phyloP scores from a whole-genome alignment of 495 filamentous ascomycete genomes.

The Podospora comata region DNA sequence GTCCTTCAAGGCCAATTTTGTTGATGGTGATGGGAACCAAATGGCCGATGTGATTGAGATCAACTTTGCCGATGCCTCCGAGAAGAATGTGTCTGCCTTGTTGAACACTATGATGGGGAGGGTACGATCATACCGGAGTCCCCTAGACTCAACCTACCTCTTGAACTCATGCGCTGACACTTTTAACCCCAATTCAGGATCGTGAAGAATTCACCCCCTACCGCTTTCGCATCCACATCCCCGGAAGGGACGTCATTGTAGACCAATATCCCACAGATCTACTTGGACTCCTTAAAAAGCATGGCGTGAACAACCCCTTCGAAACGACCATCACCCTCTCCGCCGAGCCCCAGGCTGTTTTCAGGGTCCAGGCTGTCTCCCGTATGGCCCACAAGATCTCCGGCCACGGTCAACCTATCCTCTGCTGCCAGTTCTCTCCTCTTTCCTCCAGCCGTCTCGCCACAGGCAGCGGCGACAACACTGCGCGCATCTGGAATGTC shows the following conservation, averaged over 20 bases:
- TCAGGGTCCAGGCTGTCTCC: constrained; percentile 88
- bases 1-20: constrained; percentile 80
- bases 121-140: constrained; percentile 46
- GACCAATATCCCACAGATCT: constrained; percentile 68
- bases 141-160: not conserved
- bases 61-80: constrained; percentile 77
- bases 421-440: constrained; percentile 85
- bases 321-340: constrained; percentile 64
- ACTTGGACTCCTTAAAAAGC: constrained; percentile 44
- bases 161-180: not conserved
- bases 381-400: constrained; percentile 83
- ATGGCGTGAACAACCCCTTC: constrained; percentile 49
- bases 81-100: constrained; percentile 87
- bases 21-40: constrained; percentile 72
- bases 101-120: constrained; percentile 83
- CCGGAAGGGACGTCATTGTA: constrained; percentile 57
- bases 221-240: constrained; percentile 71
- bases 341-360: constrained; percentile 89
- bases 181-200: constrained; percentile 35
- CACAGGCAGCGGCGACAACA: constrained; percentile 86
- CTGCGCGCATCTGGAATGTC: constrained; percentile 92
- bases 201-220: constrained; percentile 83
- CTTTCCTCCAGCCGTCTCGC: constrained; percentile 75
- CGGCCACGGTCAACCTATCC: constrained; percentile 89
- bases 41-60: constrained; percentile 67